Evolutionary conservation across 2,329 filamentous ascomycete species (phyloP).

Genomic region (Penicillium sp.): DNA sequence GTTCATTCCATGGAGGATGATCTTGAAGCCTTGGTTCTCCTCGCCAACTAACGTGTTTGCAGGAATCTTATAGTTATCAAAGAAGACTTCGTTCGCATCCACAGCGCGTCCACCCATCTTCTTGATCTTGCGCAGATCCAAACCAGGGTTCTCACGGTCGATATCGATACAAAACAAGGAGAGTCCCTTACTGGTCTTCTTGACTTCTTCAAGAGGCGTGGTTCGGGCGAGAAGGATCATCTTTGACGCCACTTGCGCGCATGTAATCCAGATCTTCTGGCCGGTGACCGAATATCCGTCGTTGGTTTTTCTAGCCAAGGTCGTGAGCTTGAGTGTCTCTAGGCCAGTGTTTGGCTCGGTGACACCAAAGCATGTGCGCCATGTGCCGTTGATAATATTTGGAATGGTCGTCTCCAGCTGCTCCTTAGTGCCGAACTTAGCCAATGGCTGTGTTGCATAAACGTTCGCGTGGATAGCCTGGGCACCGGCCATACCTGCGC

Average conservation of each 20-base stretch:
- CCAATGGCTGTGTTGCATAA: slow-evolving; percentile 66
- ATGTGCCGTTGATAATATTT: slow-evolving; percentile 69
- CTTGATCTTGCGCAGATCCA: slow-evolving; percentile 70
- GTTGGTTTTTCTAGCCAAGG: slow-evolving; percentile 61
- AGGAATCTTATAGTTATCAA: slow-evolving; percentile 72
- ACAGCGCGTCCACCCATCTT: slow-evolving; percentile 85
- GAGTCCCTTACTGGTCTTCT: slow-evolving; percentile 71
- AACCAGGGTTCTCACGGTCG: slow-evolving; percentile 58
- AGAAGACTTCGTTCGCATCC: slow-evolving; percentile 85
- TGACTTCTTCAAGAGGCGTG: slow-evolving; percentile 64
- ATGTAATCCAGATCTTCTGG: slow-evolving; percentile 89
- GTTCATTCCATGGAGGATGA: slow-evolving; percentile 78
- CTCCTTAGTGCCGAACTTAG: slow-evolving; percentile 66
- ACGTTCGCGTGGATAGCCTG: slow-evolving; percentile 60
- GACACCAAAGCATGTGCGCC: slow-evolving; percentile 76
- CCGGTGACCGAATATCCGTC: slow-evolving; percentile 67
- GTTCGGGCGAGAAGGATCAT: slow-evolving; percentile 83
- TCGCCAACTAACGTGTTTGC: slow-evolving; percentile 65
- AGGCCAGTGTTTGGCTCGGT: slow-evolving; percentile 82
- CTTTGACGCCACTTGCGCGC: slow-evolving; percentile 75
- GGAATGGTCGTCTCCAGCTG: slow-evolving; percentile 67
- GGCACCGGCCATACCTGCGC: slow-evolving; percentile 72
- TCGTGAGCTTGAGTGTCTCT: slow-evolving; percentile 71
- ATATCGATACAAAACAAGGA: slow-evolving; percentile 81
- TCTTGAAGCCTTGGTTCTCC: slow-evolving; percentile 75